Evolutionary conservation across 345 rosid species (phyloP), one percentile per base, ranked within the genome.

Genomic region (Syzygium grande): DNA sequence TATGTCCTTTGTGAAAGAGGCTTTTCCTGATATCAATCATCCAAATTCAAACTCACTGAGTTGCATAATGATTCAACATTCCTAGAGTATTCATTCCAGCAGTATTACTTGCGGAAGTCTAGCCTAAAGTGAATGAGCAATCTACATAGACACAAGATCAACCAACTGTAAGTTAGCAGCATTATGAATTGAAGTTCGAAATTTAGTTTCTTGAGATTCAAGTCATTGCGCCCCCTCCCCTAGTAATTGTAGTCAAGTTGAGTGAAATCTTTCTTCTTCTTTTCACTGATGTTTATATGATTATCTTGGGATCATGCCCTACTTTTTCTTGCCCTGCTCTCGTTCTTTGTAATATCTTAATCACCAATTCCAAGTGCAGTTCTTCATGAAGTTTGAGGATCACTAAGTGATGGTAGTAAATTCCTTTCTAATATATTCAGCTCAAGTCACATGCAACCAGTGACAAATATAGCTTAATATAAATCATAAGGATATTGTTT

Each of bases 21-120:
- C 41, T 10, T 41, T 58, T 58, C 78, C 51, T 58, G 11, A 14
- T 85, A 41, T 55, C 34, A 77, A n/a, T 73, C 13, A 11, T 80
- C 84, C 68, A 46, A 25, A 49, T 86, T 63, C 54, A n/a, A 41
- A 30, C 38, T 86, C 25, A 73, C 51, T 51, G 29, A 23, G 55
- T n/a, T 41, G 21, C 84, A 51, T 65, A 86, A 61, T 92, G 43
- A 84, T 84, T 90, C 83, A 91, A 87, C 73, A 89, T 84, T 94
- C 55, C 85, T 88, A 98, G 99, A 93, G 99, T 99, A 92, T 98
- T 98, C 92, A 99, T 97, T 92, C 99, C 99, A 85, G 99, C 99
- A 84, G 99, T 98, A 84, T 90, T 98, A 87, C 91, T 98, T 91
- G 99, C 97, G 88, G 99, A 98, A 92, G 93, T 96, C 7, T 99